These are phyloP conservation scores for Candida gorgasii DNA, from an alignment of 805 yeast species.

Conservation along the genomic window DNA sequence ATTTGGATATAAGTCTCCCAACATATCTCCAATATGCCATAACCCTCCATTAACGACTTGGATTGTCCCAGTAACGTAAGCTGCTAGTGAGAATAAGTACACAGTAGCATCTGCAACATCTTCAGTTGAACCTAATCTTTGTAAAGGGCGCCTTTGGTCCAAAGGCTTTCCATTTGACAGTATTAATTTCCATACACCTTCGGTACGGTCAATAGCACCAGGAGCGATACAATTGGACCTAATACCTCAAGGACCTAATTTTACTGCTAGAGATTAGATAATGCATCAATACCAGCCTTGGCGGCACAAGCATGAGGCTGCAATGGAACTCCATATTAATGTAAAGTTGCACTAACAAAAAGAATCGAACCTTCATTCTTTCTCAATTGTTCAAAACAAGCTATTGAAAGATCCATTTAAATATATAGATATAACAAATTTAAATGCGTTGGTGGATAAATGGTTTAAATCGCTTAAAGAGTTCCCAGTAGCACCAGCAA, in stretches of 20 bases:
- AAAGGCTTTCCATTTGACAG: slow-evolving; percentile 39
- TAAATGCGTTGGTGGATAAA: slow-evolving; percentile 83
- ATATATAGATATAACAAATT: slow-evolving; percentile 84
- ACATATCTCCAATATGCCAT: slow-evolving; percentile 71
- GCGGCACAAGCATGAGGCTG: slow-evolving; percentile 94
- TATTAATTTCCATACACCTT: slow-evolving; percentile 73
- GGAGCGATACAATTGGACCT: slow-evolving; percentile 88
- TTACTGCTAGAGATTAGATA: slow-evolving; percentile 82
- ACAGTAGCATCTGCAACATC: slow-evolving; percentile 91
- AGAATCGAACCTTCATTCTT: slow-evolving; percentile 69
- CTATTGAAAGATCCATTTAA: slow-evolving; percentile 85
- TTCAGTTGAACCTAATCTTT: slow-evolving; percentile 63
- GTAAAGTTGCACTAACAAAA: slow-evolving; percentile 87
- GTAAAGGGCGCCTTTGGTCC: slow-evolving; percentile 57
- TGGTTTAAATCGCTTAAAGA: slow-evolving; percentile 78
- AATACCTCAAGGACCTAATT: slow-evolving; percentile 86
- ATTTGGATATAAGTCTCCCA: slow-evolving; percentile 36
- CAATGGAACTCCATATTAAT: slow-evolving; percentile 84
- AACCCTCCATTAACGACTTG: slow-evolving; percentile 89
- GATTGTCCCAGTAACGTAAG: slow-evolving; percentile 77
- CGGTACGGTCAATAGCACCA: slow-evolving; percentile 85
- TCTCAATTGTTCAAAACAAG: slow-evolving; percentile 64
- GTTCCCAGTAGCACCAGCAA: slow-evolving; percentile 97
- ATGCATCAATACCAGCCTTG: slow-evolving; percentile 92
- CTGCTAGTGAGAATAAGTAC: slow-evolving; percentile 81